These are phyloP conservation scores for Chytriomyces sp. DNA, from an alignment of 192 early-diverging fungal genomes.

Conservation along the genomic window DNA sequence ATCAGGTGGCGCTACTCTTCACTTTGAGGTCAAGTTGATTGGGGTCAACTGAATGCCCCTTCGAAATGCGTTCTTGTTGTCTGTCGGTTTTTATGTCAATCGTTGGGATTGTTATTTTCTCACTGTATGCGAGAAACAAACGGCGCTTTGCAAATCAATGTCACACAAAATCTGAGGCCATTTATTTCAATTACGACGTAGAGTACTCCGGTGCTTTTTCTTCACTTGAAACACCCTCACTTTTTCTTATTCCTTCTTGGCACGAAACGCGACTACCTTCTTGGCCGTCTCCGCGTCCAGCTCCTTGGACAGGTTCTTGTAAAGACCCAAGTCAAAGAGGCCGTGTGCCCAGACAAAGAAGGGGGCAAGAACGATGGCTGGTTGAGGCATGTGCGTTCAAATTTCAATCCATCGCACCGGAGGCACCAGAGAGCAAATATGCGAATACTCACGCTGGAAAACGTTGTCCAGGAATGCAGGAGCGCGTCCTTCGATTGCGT, in stretches of 20 bases:
- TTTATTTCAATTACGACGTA: too few species aligned
- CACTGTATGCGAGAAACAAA: too few species aligned
- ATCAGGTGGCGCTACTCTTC: slow-evolving; percentile 77
- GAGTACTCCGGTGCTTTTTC: too few species aligned
- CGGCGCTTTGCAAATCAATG: too few species aligned
- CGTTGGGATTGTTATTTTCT: too few species aligned
- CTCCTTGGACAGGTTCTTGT: slow-evolving; percentile 67
- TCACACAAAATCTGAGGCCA: too few species aligned
- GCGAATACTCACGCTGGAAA: slow-evolving; percentile 63
- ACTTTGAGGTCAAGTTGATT: slow-evolving; percentile 89
- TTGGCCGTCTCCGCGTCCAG: slow-evolving; percentile 58
- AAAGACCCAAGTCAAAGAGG: slow-evolving; percentile 81
- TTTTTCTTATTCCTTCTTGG: too few species aligned
- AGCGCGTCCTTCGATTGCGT: slow-evolving; percentile 84
- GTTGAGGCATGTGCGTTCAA: neutral
- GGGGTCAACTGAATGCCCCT: slow-evolving; percentile 35
- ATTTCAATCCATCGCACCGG: too few species aligned
- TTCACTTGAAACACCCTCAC: too few species aligned
- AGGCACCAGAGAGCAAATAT: neutral
- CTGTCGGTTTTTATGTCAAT: too few species aligned
- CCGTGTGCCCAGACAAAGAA: slow-evolving; percentile 91
- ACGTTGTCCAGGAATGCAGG: slow-evolving; percentile 88
- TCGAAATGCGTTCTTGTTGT: too few species aligned
- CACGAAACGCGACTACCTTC: slow-evolving; percentile 46
- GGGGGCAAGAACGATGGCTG: slow-evolving; percentile 88